Conservation (phyloP, 768 basidiomycete genomes). For the Panellus pusillus region DNA sequence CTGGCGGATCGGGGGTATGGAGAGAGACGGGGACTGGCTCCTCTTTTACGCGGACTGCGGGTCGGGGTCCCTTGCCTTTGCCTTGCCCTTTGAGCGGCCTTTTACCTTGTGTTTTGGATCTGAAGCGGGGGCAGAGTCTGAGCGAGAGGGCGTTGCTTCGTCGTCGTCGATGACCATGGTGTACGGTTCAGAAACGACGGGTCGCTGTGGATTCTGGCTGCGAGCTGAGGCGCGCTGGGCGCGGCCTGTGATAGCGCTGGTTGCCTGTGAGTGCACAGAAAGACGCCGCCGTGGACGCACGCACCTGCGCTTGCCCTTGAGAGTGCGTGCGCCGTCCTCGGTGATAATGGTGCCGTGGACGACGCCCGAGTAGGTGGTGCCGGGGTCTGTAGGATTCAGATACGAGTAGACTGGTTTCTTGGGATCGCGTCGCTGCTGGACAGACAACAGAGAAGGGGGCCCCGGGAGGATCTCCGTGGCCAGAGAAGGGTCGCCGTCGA, state of each 20-base stretch:
- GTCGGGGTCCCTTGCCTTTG: slow-evolving; percentile 49
- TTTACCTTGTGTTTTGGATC: slow-evolving; percentile 32
- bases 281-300: slow-evolving; percentile 26
- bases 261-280: slow-evolving; percentile 21
- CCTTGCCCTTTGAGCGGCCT: slow-evolving; percentile 47
- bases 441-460: slow-evolving; percentile 72
- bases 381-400: slow-evolving; percentile 82
- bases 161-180: slow-evolving; percentile 61
- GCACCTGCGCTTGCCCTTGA: slow-evolving; percentile 73
- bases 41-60: slow-evolving; percentile 48
- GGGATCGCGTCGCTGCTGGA: slow-evolving; percentile 81
- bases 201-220: too few relatives aligned
- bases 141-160: slow-evolving; percentile 61
- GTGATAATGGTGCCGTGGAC: slow-evolving; percentile 64
- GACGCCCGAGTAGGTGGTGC: slow-evolving; percentile 83
- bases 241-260: slow-evolving; percentile 60
- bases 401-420: slow-evolving; percentile 80
- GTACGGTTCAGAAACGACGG: slow-evolving; percentile 53
- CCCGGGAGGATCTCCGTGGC: slow-evolving; percentile 91
- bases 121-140: slow-evolving; percentile 48
- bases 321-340: slow-evolving; percentile 73
- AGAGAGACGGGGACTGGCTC: slow-evolving; percentile 48
- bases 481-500: slow-evolving; percentile 78
- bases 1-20: slow-evolving; percentile 39
- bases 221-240: slow-evolving; percentile 75